Evolutionary conservation across 106 monocot genomes (phyloP).

Genomic region (Dioscorea dumetorum): DNA sequence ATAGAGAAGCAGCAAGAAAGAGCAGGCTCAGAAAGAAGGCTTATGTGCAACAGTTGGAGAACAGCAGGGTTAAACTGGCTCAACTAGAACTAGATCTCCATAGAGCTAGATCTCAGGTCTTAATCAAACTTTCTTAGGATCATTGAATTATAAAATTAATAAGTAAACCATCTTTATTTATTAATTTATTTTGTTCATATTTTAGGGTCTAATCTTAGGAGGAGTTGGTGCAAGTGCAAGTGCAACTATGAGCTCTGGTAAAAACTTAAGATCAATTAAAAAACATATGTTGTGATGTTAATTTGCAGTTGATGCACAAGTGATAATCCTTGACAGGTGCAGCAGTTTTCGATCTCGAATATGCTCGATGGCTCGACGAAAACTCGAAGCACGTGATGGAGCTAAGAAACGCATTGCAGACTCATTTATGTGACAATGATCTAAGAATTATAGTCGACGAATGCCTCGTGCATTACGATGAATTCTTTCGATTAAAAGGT

Average conservation of each 20-base stretch:
- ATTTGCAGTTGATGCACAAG: background rate
- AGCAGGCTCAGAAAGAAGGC: constrained; percentile 86
- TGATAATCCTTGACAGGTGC: constrained; percentile 27
- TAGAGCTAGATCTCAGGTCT: constrained; percentile 64
- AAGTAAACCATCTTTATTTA: too few relatives aligned
- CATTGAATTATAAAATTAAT: too few relatives aligned
- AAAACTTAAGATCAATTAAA: background rate
- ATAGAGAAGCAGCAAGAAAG: constrained; percentile 78
- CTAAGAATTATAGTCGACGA: constrained; percentile 69
- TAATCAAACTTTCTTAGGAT: background rate
- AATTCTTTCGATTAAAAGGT: constrained; percentile 61
- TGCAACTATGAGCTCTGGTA: constrained; percentile 70
- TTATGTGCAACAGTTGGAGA: constrained; percentile 74
- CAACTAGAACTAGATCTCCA: constrained; percentile 84
- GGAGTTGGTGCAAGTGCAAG: constrained; percentile 30
- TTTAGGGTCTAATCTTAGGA: constrained; percentile 66
- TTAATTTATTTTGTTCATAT: background rate
- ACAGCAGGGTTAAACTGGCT: constrained; percentile 53
- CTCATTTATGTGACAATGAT: constrained; percentile 55
- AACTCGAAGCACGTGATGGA: constrained; percentile 56
- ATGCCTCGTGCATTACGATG: constrained; percentile 63
- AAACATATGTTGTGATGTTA: too few relatives aligned
- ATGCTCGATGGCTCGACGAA: constrained; percentile 77
- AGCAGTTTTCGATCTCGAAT: constrained; percentile 81
- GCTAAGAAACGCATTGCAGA: constrained; percentile 55